Percentiles rank a stretch among this genome's conserved stretches.
phyloP scores from a whole-genome alignment of 2,329 filamentous ascomycete species.

The Ophiocordyceps camponoti-rufipedis region DNA sequence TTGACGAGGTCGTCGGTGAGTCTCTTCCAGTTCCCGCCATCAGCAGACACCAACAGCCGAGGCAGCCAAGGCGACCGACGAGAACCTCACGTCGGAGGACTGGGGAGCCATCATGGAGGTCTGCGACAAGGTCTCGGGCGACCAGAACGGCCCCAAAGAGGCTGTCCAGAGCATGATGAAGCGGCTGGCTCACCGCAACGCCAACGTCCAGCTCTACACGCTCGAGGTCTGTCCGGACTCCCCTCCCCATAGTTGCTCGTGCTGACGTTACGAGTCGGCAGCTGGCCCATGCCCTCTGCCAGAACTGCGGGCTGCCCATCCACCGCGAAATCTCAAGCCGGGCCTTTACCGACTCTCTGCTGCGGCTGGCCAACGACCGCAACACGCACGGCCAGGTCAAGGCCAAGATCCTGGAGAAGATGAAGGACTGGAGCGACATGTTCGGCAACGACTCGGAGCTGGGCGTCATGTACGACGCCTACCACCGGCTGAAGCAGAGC shows the following conservation, averaged over 20 bases:
- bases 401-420: conserved; percentile 87
- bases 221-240: conserved; percentile 51
- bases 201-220: conserved; percentile 90
- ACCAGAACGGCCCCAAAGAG: conserved; percentile 52
- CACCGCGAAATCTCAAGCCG: conserved; percentile 81
- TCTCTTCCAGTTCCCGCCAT: conserved; percentile 3
- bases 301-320: conserved; percentile 76
- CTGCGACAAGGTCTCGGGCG: conserved; percentile 38
- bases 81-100: conserved; percentile 80
- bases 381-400: conserved; percentile 96
- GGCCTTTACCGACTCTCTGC: conserved; percentile 83
- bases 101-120: conserved; percentile 48
- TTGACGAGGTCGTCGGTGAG: conserved; percentile 41
- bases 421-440: conserved; percentile 94
- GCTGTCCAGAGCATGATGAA: conserved; percentile 83
- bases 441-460: conserved; percentile 78
- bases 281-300: conserved; percentile 78
- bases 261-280: conserved; percentile 13
- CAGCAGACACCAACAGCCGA: background rate
- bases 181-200: conserved; percentile 79
- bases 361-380: conserved; percentile 80
- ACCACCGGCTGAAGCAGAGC: conserved; percentile 62
- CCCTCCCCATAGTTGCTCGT: background rate
- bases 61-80: conserved; percentile 67
- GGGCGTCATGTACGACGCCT: conserved; percentile 94